A percentile compares a stretch with the other conserved stretches of the same genome.
phyloP scores from a whole-genome alignment of 2,329 filamentous ascomycete species.

The Colletotrichum cereale region DNA sequence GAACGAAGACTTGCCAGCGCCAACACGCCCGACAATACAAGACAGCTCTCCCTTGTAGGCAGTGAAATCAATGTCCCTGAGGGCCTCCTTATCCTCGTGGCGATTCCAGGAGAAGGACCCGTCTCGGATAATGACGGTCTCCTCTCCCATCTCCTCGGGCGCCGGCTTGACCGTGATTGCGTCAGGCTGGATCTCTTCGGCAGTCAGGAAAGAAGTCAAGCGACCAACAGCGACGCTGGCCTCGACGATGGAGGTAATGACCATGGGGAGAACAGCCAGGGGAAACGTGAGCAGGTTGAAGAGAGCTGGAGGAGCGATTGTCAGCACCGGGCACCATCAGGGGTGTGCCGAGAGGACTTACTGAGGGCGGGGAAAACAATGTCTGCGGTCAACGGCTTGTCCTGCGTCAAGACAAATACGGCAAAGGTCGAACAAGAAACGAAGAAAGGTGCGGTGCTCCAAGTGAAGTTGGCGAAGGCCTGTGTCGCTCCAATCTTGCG shows the following conservation, averaged over 20 bases:
- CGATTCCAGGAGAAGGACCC: conserved; percentile 96
- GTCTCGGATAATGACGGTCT: conserved; percentile 85
- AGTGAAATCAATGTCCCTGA: conserved; percentile 88
- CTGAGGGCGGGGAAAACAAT: conserved; percentile 91
- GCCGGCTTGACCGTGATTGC: conserved; percentile 79
- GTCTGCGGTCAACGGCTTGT: conserved; percentile 87
- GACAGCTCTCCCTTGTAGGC: conserved; percentile 93
- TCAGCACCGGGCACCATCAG: not conserved
- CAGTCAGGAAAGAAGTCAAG: conserved; percentile 84
- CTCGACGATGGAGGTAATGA: conserved; percentile 96
- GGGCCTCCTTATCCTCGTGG: conserved; percentile 75
- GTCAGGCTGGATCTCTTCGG: conserved; percentile 90
- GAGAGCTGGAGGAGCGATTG: conserved; percentile 68
- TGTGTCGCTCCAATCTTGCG: conserved; percentile 96
- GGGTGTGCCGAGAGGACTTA: conserved; percentile 32
- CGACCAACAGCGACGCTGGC: conserved; percentile 92
- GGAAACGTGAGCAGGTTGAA: conserved; percentile 98
- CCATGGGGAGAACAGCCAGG: conserved; percentile 93
- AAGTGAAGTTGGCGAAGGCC: conserved; percentile 96
- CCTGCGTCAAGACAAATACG: conserved; percentile 88
- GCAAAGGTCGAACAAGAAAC: conserved; percentile 97
- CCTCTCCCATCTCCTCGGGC: conserved; percentile 83
- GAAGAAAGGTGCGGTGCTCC: conserved; percentile 96
- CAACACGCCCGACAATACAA: conserved; percentile 95
- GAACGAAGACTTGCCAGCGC: conserved; percentile 93